These are phyloP conservation scores for Puya raimondii DNA, from an alignment of 176 grass and related monocot genomes.

Conservation along the genomic window DNA sequence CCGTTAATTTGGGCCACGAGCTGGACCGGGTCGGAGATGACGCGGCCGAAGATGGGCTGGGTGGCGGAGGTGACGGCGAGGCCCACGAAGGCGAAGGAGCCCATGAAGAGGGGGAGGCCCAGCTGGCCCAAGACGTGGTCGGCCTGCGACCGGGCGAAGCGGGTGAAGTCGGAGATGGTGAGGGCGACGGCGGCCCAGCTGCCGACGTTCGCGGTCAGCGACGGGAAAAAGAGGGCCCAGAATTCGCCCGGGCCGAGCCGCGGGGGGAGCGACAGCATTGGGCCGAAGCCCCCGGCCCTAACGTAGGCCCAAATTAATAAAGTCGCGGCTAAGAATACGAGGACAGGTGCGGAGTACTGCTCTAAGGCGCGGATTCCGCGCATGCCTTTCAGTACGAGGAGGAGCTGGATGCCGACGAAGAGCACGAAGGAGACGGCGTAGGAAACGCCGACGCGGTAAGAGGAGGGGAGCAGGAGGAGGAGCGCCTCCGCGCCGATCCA, in stretches of 20 bases:
- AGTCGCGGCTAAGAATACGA: conserved; percentile 7
- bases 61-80: conserved; percentile 40
- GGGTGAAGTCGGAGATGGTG: conserved; percentile 40
- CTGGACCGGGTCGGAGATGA: conserved; percentile 34
- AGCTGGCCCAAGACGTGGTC: conserved; percentile 34
- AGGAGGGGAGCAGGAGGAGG: conserved; percentile 24
- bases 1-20: conserved; percentile 24
- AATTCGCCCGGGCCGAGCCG: conserved; percentile 20
- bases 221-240: conserved; percentile 42
- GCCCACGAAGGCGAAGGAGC: conserved; percentile 23
- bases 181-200: conserved; percentile 28
- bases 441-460: conserved; percentile 1
- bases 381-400: conserved; percentile 30
- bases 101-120: conserved; percentile 28
- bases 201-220: conserved; percentile 28
- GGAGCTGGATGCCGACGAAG: conserved; percentile 18
- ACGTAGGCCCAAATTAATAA: conserved; percentile 33
- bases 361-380: conserved; percentile 9
- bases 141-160: conserved; percentile 21
- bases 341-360: conserved; percentile 23
- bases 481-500: conserved; percentile 32
- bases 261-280: conserved; percentile 24
- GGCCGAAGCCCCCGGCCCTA: conserved; percentile 30
- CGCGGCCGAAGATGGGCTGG: conserved; percentile 23
- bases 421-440: conserved; percentile 19